Conservation (phyloP, 2,329 filamentous ascomycete genomes). For the Xylariaceae sp. region DNA sequence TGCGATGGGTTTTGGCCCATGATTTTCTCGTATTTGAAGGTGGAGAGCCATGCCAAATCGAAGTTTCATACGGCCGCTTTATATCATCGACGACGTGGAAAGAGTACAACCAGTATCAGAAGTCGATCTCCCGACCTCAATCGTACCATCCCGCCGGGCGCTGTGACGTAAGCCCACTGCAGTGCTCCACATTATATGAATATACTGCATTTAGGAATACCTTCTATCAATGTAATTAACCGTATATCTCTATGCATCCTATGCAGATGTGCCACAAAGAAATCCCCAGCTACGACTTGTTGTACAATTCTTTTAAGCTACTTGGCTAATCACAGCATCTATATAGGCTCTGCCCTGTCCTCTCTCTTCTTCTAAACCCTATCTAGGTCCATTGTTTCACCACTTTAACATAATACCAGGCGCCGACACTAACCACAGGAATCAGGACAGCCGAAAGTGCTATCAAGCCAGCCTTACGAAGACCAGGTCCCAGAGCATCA, state of each 20-base stretch:
- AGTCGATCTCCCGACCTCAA: constrained; percentile 1
- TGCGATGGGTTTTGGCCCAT: constrained; percentile 63
- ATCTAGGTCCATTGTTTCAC: too few species aligned
- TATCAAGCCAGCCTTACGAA: constrained; percentile 15
- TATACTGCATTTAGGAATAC: too few species aligned
- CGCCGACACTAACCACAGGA: constrained; percentile 15
- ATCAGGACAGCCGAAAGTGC: constrained; percentile 16
- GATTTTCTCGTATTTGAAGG: constrained; percentile 29
- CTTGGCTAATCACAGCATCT: too few species aligned
- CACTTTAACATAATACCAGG: constrained; percentile 19
- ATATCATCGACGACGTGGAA: not conserved
- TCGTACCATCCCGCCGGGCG: constrained; percentile 1
- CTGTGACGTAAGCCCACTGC: constrained; percentile 22
- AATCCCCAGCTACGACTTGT: too few species aligned
- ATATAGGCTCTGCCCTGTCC: too few species aligned
- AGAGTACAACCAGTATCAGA: too few species aligned
- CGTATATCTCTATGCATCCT: too few species aligned
- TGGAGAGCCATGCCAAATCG: constrained; percentile 36
- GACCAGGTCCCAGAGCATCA: constrained; percentile 16
- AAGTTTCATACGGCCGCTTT: not conserved
- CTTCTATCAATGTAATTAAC: too few species aligned
- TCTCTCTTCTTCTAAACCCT: too few species aligned
- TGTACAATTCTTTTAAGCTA: too few species aligned
- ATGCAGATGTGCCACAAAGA: too few species aligned
- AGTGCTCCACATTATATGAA: too few species aligned